Evolutionary conservation across 257 asterid species (phyloP), one percentile per base, ranked within the genome.

Genomic region (Solanum dulcamara): DNA sequence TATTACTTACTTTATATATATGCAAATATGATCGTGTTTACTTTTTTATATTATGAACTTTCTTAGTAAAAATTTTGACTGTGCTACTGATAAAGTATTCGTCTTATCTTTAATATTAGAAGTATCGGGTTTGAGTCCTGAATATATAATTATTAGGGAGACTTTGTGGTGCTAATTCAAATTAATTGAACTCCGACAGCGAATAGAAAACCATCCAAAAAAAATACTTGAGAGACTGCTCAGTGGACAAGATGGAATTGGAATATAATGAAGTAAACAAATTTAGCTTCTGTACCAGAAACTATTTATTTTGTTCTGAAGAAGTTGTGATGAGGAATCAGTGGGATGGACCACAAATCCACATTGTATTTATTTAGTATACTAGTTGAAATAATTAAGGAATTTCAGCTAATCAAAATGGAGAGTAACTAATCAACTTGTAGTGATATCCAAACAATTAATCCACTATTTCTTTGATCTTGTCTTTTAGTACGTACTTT

Each of bases 281-380:
- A 28, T 44, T 17, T 22, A 38, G 57, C n/a, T 26, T 14, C 15
- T 66, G 38, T 46, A 77, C 83, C 14, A 15, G 53, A 48, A n/a
- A 51, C 48, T 15, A 86, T 28, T 35, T 85, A 17, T 86, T 80
- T 81, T 77, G 32, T 38, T 37, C 17, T 87, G 67, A 64, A 33
- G 68, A 50, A 33, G 60, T 37, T 48, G 37, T 64, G 86, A 28
- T 37, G 12, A 35, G 59, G 18, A 37, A 30, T 60, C 44, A 26
- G 82, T 55, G 86, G 90, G 70, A 46, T 64, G 91, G 91, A 86
- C 89, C 91, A 88, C 90, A 84, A 60, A 5, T 84, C 87, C 90
- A 88, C 81, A 72, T 86, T 55, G 70, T 72, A 60, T 32, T 59
- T 32, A 86, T 32, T 68, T 68, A 68, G 79, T 38, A 84, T 4